phyloP scores from a whole-genome alignment of 2,329 filamentous ascomycete genomes.

The Exophiala xenobiotica region DNA sequence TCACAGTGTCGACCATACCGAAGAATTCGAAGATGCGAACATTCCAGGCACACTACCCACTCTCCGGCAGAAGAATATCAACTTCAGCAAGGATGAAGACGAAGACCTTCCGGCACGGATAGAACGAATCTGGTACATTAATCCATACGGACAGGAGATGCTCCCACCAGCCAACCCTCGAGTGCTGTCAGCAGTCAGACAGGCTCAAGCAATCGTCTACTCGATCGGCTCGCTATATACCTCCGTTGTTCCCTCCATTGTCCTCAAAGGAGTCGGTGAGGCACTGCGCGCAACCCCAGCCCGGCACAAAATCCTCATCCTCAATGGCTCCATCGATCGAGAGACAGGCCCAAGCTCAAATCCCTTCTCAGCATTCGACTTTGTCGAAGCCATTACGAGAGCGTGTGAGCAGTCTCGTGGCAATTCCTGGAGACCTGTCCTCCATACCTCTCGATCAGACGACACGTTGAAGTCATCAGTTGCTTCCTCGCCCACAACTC shows the following conservation, averaged over 20 bases:
- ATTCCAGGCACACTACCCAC: conserved; percentile 69
- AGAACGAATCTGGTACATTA: conserved; percentile 90
- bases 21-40: conserved; percentile 44
- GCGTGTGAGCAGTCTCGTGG: conserved; percentile 70
- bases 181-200: conserved; percentile 66
- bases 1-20: conserved; percentile 34
- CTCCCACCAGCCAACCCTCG: conserved; percentile 78
- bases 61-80: conserved; percentile 76
- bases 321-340: conserved; percentile 81
- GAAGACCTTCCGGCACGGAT: conserved; percentile 79
- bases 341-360: conserved; percentile 72
- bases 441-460: conserved; percentile 17
- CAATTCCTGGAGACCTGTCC: conserved; percentile 31
- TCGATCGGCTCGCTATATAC: conserved; percentile 95
- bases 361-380: conserved; percentile 74
- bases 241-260: conserved; percentile 77
- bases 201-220: conserved; percentile 73
- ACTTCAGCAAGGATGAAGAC: conserved; percentile 80
- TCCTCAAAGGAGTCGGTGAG: conserved; percentile 73
- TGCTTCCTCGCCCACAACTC: conserved; percentile 11
- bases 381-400: conserved; percentile 73
- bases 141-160: conserved; percentile 97
- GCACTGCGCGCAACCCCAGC: conserved; percentile 55
- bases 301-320: conserved; percentile 73
- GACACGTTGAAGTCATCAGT: conserved; percentile 15